Evolutionary conservation across 2,329 filamentous ascomycete species (phyloP).

Genomic region (Fusarium pseudoanthophilum): DNA sequence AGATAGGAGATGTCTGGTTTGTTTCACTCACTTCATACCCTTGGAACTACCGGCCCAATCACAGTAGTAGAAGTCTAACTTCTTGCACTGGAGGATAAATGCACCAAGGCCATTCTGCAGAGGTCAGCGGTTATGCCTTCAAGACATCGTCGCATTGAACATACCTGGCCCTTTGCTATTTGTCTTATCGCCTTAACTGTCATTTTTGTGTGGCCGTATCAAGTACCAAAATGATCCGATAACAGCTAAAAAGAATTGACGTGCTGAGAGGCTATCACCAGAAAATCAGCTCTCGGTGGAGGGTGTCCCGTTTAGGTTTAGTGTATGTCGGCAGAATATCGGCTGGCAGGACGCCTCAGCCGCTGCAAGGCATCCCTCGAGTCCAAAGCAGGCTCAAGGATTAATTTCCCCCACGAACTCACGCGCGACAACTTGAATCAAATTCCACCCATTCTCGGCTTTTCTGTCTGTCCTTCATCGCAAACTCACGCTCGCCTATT

Average conservation of each 20-base stretch:
- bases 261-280: slow-evolving; percentile 30
- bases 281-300: slow-evolving; percentile 41
- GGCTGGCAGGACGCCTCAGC: slow-evolving; percentile 28
- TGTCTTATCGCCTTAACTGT: slow-evolving; percentile 64
- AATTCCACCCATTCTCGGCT: slow-evolving; percentile 8
- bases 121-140: slow-evolving; percentile 26
- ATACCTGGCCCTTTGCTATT: slow-evolving; percentile 65
- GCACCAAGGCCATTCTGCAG: slow-evolving; percentile 91
- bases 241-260: slow-evolving; percentile 33
- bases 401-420: slow-evolving; percentile 41
- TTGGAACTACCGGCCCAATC: slow-evolving; percentile 93
- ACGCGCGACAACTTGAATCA: slow-evolving; percentile 38
- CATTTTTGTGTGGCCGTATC: slow-evolving; percentile 58
- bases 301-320: slow-evolving; percentile 41
- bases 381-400: slow-evolving; percentile 15
- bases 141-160: neutral
- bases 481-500: slow-evolving; percentile 22
- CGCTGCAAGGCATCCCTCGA: slow-evolving; percentile 21
- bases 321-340: slow-evolving; percentile 35
- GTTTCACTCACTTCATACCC: slow-evolving; percentile 83
- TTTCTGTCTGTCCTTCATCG: slow-evolving; percentile 18
- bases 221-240: slow-evolving; percentile 45
- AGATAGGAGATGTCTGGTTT: neutral
- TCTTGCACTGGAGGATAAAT: slow-evolving; percentile 97
- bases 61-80: slow-evolving; percentile 96